Evolutionary conservation across 2,329 filamentous ascomycete genomes (phyloP), one percentile per base, ranked within the genome.

Genomic region (Pezicula rhizophila): DNA sequence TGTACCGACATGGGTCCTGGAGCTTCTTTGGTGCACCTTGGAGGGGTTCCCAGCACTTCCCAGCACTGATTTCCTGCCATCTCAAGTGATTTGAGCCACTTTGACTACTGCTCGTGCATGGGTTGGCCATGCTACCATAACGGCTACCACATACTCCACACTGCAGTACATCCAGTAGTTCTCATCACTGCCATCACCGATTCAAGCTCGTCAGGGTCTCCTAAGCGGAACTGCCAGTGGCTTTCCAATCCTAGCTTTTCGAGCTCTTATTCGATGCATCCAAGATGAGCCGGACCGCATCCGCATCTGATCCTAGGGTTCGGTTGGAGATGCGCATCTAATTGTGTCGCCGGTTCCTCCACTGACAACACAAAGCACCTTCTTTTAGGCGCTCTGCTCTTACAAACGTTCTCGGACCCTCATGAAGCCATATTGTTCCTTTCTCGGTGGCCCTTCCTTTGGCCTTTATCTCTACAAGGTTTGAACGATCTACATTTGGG

Each of bases 281-380:
- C 23, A 45, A 65, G 52, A 63, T 62, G 60, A 63, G 66, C 69
- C 68, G 69, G 69, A 64, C 68, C 67, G 67, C 66, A 68, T 68
- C 68, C 69, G 69, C 68, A 69, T 65, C 63, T 66, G 65, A 69
- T 68, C 67, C 66, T 65, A 64, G 64, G 64, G 61, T 65, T 66
- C 64, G 64, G 63, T 65, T 66, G 59, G 65, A 68, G 62, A 64
- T 67, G 62, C 60, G 60, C 64, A 64, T 68, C 59, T 61, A 61
- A 62, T 56, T 59, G 49, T 52, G 58, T 56, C 57, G 47, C 48
- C 47, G 48, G 52, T 49, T 63, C 61, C 63, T 65, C 69, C 70
- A 70, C 65, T 70, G 63, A 69, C 64, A 71, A 64, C 59, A 61
- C 65, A 63, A 63, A 65, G 67, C 63, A 67, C 62, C 60, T 62